These are phyloP conservation scores for Houttuynia cordata DNA, from an alignment of 164 flowering plant genomes.

Conservation along the genomic window DNA sequence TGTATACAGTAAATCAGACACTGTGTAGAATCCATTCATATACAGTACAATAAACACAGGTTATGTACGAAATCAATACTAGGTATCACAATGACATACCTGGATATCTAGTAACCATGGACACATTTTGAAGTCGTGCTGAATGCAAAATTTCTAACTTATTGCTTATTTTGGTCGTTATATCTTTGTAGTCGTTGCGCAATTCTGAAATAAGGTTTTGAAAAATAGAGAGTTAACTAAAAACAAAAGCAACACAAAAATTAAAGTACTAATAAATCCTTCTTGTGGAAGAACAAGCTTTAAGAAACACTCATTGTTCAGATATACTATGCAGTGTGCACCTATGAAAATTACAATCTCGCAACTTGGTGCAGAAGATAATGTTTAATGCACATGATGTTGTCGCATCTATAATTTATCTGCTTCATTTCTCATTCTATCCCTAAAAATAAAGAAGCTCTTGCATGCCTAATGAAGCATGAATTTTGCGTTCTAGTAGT, in stretches of 20 bases:
- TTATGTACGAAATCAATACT: not conserved
- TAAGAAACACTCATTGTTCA: not conserved
- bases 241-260: not conserved
- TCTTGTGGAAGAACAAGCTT: not conserved
- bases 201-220: slow-evolving; percentile 33
- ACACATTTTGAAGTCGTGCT: slow-evolving; percentile 24
- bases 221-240: not conserved
- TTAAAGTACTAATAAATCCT: not conserved
- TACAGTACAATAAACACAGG: not conserved
- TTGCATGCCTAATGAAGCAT: not conserved
- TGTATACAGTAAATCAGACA: not conserved
- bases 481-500: too few relatives aligned
- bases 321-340: too few relatives aligned
- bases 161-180: slow-evolving; percentile 49
- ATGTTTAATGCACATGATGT: too few relatives aligned
- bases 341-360: too few relatives aligned
- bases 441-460: not conserved
- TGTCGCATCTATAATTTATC: too few relatives aligned
- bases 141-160: slow-evolving; percentile 72
- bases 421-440: not conserved
- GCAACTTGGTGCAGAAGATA: too few relatives aligned
- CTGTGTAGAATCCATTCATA: not conserved
- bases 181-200: slow-evolving; percentile 56
- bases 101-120: slow-evolving; percentile 25
- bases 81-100: slow-evolving; percentile 21